phyloP scores from a whole-genome alignment of 495 filamentous ascomycete species.

The Oidiodendron maius region DNA sequence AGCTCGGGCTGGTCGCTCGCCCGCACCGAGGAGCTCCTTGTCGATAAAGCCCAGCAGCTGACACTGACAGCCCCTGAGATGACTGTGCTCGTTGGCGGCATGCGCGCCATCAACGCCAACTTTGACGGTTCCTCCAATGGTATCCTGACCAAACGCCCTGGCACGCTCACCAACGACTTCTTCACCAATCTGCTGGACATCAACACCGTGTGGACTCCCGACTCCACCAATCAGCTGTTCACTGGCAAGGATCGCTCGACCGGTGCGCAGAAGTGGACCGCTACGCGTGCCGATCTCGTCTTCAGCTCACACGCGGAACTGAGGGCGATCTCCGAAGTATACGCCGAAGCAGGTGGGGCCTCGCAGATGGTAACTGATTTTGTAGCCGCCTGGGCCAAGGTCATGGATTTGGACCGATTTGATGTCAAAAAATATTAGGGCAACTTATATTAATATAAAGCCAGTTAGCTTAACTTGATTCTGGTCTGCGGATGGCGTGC shows the following conservation, averaged over 20 bases:
- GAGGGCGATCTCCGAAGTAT: conserved; percentile 12
- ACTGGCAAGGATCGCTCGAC: conserved; percentile 13
- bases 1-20: conserved; percentile 13
- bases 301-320: conserved; percentile 11
- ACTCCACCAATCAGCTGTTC: conserved; percentile 6
- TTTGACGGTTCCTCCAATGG: conserved; percentile 11
- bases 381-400: conserved; percentile 9
- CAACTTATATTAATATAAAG: no score
- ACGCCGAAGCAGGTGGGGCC: conserved; percentile 8
- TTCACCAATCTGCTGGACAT: conserved; percentile 14
- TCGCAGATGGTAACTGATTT: conserved; percentile 7
- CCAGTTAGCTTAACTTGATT: no score
- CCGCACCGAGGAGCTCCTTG: conserved; percentile 15
- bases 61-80: conserved; percentile 14
- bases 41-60: conserved; percentile 16
- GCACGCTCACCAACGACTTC: conserved; percentile 14
- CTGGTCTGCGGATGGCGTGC: no score
- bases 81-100: conserved; percentile 15
- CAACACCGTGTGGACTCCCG: conserved; percentile 12
- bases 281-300: conserved; percentile 12
- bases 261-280: conserved; percentile 9
- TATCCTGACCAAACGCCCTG: conserved; percentile 8
- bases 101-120: conserved; percentile 11
- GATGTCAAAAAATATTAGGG: conserved; percentile 12
- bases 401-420: conserved; percentile 12